Base-by-base conservation (phyloP, 2,329 filamentous ascomycete genomes). In the Alternaria metachromatica region DNA sequence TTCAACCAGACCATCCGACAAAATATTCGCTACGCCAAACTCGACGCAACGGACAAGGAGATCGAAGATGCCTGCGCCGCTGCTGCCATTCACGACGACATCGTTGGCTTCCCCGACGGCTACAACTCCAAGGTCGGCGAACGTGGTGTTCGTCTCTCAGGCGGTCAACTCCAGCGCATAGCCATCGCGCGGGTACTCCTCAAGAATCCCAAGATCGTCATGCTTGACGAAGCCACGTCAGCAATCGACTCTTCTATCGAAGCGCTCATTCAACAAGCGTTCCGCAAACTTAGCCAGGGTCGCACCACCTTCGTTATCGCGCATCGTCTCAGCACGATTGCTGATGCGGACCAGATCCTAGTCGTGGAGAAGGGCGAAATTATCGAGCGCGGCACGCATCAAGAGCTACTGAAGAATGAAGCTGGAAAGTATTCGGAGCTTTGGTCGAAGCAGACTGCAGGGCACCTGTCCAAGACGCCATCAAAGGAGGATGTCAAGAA, bases 161-260 rank as follows among this genome's bases (percentile, higher is more conserved):
- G 89, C 2, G 89, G 89, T 23, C 89, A 91, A 73, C 79, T 90
- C 6, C 89, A 91, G 71, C 86, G 89, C 50, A 85, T 91, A 26
- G 89, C 89, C 6, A 91, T 91, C 73, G 89, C 89, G 8, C 88
- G 94, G 2, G 91, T 93, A 9, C 84, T 95, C 53, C 87, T 96
- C 77, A 94, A 95, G 80, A 87, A 87, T 64, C 91, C 92, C 0
- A 92, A 96, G 71, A 86, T 97, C 46, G 87, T 97, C 4, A 90
- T 97, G 18, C 86, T 97, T 1, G 94, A 97, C 74, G 94, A 97
- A 82, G 90, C 94, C 0, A 96, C 95, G 60, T 93, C 92, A 49
- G 92, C 93, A 55, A 94, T 97, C 87, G 90, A 95, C 68, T 90
- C 92, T 26, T 85, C 84, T 0, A 91, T 88, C 2, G 89, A 91